Conservation (phyloP, 345 rosid genomes). For the Psidium guajava region DNA sequence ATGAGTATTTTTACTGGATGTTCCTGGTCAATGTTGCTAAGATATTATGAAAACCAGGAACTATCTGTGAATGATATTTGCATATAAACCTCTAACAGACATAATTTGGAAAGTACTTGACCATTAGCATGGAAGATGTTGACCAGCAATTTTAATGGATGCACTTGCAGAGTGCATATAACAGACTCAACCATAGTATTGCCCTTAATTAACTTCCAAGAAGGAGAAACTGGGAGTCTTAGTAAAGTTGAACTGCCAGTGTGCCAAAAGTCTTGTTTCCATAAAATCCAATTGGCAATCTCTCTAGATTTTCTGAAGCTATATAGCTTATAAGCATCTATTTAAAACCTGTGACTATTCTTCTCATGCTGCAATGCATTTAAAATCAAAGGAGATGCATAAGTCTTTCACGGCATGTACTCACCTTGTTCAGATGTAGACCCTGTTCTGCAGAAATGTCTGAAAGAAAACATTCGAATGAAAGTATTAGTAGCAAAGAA, state of each 20-base stretch:
- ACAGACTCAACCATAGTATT: neutral
- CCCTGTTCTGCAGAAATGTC: conserved; percentile 87
- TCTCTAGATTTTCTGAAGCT: neutral
- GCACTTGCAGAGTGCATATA: neutral
- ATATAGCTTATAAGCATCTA: neutral
- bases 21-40: neutral
- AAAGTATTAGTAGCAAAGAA: neutral
- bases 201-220: neutral
- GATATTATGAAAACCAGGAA: neutral
- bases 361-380: neutral
- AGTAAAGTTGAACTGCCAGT: neutral
- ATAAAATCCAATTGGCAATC: neutral
- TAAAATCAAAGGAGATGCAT: neutral
- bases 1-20: neutral
- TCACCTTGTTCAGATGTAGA: conserved; percentile 58
- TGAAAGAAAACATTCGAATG: conserved; percentile 19
- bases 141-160: neutral
- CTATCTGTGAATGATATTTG: neutral
- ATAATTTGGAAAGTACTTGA: neutral
- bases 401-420: neutral
- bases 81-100: neutral
- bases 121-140: neutral
- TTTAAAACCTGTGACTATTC: neutral
- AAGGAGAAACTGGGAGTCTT: neutral
- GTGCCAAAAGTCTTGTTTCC: neutral